Evolutionary conservation across 2,329 filamentous ascomycete species (phyloP), one percentile per base, ranked within the genome.

Genomic region (Pseudogymnoascus sp.): DNA sequence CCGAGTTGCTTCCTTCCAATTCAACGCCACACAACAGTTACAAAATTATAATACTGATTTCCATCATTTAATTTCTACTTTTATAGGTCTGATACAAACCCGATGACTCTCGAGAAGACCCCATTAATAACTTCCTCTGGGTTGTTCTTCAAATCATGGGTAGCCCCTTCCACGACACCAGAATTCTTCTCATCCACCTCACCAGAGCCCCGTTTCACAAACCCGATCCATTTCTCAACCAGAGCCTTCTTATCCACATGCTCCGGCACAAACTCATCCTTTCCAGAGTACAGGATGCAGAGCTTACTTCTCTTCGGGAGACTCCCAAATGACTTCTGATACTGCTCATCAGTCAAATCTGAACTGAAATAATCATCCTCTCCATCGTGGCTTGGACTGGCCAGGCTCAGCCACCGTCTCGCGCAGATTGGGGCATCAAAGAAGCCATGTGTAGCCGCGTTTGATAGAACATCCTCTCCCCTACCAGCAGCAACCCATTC

Each of bases 301-400:
- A 85, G 54, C 4, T 75, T 74, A n/a, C 74, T 74, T 11, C 61
- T 67, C 2, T 73, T 64, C 7, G 71, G 74, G 8, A 84, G 67
- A 43, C 65, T 73, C 0, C 86, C 86, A 74, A 89, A 89, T 0
- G 82, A 85, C 22, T 70, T 70, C 61, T 70, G 66, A 36, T 88
- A 70, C 28, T 77, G 72, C 60, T 78, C 73, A 41, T 84, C 80
- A 0, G 67, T 70, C 33, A 88, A 72, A 72, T 89, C 87, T 8
- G 79, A 82, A 60, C 82, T 86, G 73, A 89, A 90, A 65, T 85
- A 83, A 70, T 90, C 87, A 70, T 90, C 87, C 54, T 82, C 81
- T 2, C 81, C 82, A 28, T 79, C 78, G 58, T 77, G 73, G 54
- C 78, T 75, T 0, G 82, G 82, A 20, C 78, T 81, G 0, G 80